A percentile compares a stretch with the other conserved stretches of the same genome.
Evolutionary conservation across 2,329 filamentous ascomycete genomes (phyloP).

Genomic region (Pochonia chlamydosporia): DNA sequence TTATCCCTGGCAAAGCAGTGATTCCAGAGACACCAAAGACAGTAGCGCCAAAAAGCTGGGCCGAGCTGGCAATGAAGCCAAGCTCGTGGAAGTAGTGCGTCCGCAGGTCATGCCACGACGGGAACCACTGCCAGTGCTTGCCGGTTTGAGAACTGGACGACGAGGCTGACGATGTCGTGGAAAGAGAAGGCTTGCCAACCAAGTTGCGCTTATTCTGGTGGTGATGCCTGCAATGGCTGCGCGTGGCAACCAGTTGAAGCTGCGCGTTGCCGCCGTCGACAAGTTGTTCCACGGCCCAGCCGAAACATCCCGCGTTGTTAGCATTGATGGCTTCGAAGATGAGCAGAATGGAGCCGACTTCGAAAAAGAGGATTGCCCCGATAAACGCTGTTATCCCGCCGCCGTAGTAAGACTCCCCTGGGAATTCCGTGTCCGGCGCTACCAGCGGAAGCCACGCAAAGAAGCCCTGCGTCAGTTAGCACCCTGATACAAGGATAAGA

Average conservation of each 20-base stretch:
- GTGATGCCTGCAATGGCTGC: conserved; percentile 18
- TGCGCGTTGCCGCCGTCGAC: conserved; percentile 21
- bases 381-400: conserved; percentile 60
- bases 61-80: conserved; percentile 53
- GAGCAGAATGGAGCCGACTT: conserved; percentile 55
- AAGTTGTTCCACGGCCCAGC: conserved; percentile 57
- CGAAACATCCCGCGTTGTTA: conserved; percentile 59
- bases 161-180: not conserved
- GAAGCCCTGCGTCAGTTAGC: conserved; percentile 47
- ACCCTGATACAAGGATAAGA: conserved; percentile 32
- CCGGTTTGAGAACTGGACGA: conserved; percentile 6
- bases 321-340: conserved; percentile 66
- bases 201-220: conserved; percentile 19
- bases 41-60: conserved; percentile 52
- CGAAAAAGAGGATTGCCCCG: conserved; percentile 59
- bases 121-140: conserved; percentile 53
- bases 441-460: conserved; percentile 58
- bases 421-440: conserved; percentile 46
- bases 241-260: conserved; percentile 6
- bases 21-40: conserved; percentile 60
- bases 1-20: conserved; percentile 45
- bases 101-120: conserved; percentile 47
- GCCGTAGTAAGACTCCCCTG: conserved; percentile 43
- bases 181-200: conserved; percentile 7
- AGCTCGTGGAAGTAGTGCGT: conserved; percentile 57